phyloP scores from a whole-genome alignment of 345 rosid genomes.

The Geranium rotundifolium region DNA sequence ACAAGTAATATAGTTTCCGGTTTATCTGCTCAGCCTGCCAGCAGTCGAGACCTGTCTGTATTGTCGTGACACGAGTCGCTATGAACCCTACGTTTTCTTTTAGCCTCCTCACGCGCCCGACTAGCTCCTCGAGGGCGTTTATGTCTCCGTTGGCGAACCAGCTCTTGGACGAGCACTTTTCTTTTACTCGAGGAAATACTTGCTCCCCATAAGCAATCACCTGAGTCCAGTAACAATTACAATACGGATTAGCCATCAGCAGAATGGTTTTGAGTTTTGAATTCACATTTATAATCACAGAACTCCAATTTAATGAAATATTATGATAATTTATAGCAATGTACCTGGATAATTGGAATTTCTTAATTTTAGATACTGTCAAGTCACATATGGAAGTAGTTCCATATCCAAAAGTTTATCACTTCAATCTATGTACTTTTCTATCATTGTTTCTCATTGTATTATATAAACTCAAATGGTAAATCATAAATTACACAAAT shows the following conservation, averaged over 20 bases:
- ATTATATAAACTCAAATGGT: background rate
- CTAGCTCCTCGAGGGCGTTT: slow-evolving; percentile 60
- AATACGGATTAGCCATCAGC: too few relatives aligned
- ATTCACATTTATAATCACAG: too few relatives aligned
- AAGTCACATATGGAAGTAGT: too few relatives aligned
- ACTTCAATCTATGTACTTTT: too few relatives aligned
- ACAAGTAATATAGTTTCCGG: slow-evolving; percentile 79
- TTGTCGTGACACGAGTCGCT: slow-evolving; percentile 74
- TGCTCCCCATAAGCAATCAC: slow-evolving; percentile 91
- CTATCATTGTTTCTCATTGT: too few relatives aligned
- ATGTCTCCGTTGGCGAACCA: slow-evolving; percentile 72
- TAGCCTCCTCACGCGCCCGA: slow-evolving; percentile 67
- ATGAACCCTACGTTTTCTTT: slow-evolving; percentile 88
- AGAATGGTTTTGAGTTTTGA: too few relatives aligned
- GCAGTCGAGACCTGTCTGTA: slow-evolving; percentile 85
- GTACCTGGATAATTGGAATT: too few relatives aligned
- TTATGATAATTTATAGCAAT: too few relatives aligned
- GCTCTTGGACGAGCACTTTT: slow-evolving; percentile 53
- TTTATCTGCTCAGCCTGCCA: slow-evolving; percentile 98
- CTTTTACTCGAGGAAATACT: slow-evolving; percentile 87
- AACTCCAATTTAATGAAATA: too few relatives aligned
- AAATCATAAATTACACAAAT: too few relatives aligned
- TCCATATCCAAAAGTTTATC: too few relatives aligned
- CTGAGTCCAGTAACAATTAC: slow-evolving; percentile 24
- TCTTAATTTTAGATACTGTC: too few relatives aligned